Conservation (phyloP, 2,329 filamentous ascomycete species). For the Colletotrichum sp. region DNA sequence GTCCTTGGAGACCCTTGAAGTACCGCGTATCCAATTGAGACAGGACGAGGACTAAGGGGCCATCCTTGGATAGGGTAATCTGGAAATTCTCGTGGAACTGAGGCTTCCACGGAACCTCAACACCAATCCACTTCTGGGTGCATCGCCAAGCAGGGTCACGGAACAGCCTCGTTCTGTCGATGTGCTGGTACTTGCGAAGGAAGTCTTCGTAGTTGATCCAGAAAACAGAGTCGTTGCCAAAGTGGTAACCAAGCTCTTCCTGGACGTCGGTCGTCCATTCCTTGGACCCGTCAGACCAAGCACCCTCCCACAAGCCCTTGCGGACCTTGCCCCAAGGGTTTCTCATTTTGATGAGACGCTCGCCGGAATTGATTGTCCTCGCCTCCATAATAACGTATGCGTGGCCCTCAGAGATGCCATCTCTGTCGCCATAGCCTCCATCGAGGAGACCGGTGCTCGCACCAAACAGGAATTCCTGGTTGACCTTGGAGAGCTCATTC, state of each 20-base stretch:
- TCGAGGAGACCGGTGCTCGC: conserved; percentile 70
- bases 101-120: conserved; percentile 66
- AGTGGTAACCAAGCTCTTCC: conserved; percentile 61
- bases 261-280: conserved; percentile 66
- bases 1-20: conserved; percentile 65
- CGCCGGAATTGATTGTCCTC: conserved; percentile 53
- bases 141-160: conserved; percentile 62
- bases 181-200: conserved; percentile 64
- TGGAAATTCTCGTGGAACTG: conserved; percentile 68
- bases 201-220: conserved; percentile 70
- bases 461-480: conserved; percentile 81
- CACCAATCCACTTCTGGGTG: conserved; percentile 64
- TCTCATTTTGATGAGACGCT: conserved; percentile 61
- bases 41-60: conserved; percentile 63
- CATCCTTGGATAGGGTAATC: conserved; percentile 59
- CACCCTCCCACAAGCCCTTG: conserved; percentile 64
- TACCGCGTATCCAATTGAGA: conserved; percentile 68
- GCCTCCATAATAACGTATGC: conserved; percentile 68
- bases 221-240: conserved; percentile 67
- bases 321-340: conserved; percentile 66
- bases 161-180: conserved; percentile 68
- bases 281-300: conserved; percentile 65
- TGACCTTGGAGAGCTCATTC: conserved; percentile 80
- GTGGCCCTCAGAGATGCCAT: conserved; percentile 63
- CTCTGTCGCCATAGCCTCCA: conserved; percentile 64